Evolutionary conservation across 2,329 filamentous ascomycete genomes (phyloP), one percentile per base, ranked within the genome.

Genomic region (Neoascochyta sp.): DNA sequence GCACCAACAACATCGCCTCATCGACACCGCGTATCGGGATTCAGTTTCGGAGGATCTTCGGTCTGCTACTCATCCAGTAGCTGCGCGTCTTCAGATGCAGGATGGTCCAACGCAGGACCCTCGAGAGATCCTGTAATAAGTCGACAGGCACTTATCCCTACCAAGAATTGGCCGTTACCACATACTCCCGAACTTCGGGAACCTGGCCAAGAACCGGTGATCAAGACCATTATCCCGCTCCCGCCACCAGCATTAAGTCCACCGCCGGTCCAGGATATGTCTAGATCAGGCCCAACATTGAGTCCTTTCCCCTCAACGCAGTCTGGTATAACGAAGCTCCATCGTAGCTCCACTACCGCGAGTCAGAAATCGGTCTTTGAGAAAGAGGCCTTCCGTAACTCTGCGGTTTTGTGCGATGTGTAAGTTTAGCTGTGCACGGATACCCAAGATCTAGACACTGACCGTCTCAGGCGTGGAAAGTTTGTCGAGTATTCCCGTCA

Each of bases 41-140:
- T 57, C 21, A 59, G 51, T 29, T 44, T 52, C 10, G 46, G 29
- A 86, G 69, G n/a, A 80, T 88, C 84, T 81, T 88, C 67, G 87
- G 84, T 64, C 89, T 89, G 47, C 88, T 87, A 64, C 90, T 95
- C 50, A 1, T 41, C 36, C 85, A 83, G 15, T 80, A 80, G 63
- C 90, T 88, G 55, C 92, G 90, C 63, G 90, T 87, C 64, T 84
- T 92, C 29, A 92, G 76, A 60, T 92, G 86, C 36, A 5, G 41
- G 40, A n/a, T 39, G 44, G 41, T 38, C 38, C 11, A 41, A 31
- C 15, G 36, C 42, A 24, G 36, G 25, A 8, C 26, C 29, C 3
- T 25, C 32, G 4, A 38, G 33, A 21, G 35, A 41, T 4, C 51
- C 46, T 1, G 25, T 34, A 1, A 34, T 29, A 3, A 36, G 34